These are phyloP conservation scores for Cyclospora cayetanensis DNA, from an alignment of 169 alveolate species.

Conservation along the genomic window DNA sequence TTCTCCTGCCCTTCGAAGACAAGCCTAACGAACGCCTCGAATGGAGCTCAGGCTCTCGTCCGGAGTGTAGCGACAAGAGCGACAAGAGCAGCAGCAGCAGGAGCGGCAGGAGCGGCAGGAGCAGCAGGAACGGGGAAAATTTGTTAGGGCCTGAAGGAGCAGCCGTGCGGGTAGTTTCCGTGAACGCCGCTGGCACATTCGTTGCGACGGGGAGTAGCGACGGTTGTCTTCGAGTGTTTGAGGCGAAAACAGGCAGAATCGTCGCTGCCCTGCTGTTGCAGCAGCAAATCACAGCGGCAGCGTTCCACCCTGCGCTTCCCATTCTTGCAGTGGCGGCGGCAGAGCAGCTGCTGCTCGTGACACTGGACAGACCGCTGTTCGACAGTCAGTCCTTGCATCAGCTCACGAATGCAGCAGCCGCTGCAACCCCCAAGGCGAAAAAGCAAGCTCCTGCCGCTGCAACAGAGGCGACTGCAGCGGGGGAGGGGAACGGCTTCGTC, in stretches of 20 bases:
- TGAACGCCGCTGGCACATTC: constrained; percentile 40
- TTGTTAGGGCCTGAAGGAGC: background rate
- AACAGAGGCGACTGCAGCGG: too few relatives aligned
- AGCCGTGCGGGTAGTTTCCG: background rate
- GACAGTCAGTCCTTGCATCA: background rate
- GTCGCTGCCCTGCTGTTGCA: background rate
- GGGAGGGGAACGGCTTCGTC: too few relatives aligned
- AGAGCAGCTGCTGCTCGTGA: constrained; percentile 46
- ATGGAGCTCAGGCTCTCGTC: background rate
- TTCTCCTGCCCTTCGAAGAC: background rate
- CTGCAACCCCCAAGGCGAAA: background rate
- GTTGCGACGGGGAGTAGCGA: constrained; percentile 49
- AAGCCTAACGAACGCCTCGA: too few relatives aligned
- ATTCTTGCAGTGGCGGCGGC: constrained; percentile 59
- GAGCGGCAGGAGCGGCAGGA: too few relatives aligned
- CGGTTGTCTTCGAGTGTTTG: background rate
- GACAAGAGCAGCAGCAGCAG: too few relatives aligned
- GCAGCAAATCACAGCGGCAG: constrained; percentile 35
- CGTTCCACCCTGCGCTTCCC: constrained; percentile 61
- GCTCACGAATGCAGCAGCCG: background rate
- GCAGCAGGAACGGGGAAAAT: too few relatives aligned
- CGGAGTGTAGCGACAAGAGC: too few relatives aligned
- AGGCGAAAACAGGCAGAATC: constrained; percentile 25
- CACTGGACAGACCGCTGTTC: constrained; percentile 39
- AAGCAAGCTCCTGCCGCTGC: too few relatives aligned